Evolutionary conservation across 768 basidiomycete genomes (phyloP).

Genomic region (Amanita subjunquillea): DNA sequence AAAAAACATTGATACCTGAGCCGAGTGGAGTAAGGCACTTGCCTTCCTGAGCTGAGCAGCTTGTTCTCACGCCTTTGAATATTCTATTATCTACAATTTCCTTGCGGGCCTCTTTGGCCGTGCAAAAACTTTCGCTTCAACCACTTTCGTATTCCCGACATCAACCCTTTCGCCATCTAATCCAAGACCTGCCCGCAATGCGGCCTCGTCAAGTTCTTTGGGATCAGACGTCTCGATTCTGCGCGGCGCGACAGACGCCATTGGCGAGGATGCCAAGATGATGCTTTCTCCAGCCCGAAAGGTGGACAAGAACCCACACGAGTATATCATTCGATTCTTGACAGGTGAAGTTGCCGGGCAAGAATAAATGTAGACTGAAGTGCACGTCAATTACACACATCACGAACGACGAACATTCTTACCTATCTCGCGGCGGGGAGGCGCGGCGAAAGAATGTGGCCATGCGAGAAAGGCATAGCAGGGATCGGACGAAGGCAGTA

Average conservation of each 20-base stretch:
- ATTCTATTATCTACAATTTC: slow-evolving; percentile 14
- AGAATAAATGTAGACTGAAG: slow-evolving; percentile 80
- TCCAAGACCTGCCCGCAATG: slow-evolving; percentile 50
- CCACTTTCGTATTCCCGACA: not conserved
- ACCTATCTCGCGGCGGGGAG: slow-evolving; percentile 54
- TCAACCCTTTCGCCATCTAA: slow-evolving; percentile 9
- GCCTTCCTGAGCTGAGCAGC: too few species aligned
- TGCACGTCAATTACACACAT: not conserved
- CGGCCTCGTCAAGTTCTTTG: slow-evolving; percentile 54
- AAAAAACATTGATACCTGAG: too few species aligned
- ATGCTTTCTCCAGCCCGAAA: slow-evolving; percentile 47
- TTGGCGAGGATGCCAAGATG: slow-evolving; percentile 30
- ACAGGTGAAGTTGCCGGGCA: slow-evolving; percentile 77
- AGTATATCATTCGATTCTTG: slow-evolving; percentile 86
- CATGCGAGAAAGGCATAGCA: slow-evolving; percentile 64
- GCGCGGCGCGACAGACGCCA: slow-evolving; percentile 32
- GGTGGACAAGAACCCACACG: slow-evolving; percentile 51
- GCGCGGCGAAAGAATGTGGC: slow-evolving; percentile 30
- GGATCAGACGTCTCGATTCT: slow-evolving; percentile 85
- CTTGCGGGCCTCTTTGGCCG: slow-evolving; percentile 61
- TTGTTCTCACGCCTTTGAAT: too few species aligned
- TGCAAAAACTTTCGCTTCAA: slow-evolving; percentile 46
- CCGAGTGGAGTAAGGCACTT: too few species aligned
- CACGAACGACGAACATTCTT: slow-evolving; percentile 10
- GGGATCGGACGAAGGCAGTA: slow-evolving; percentile 50